Evolutionary conservation across 148 eudicot species (phyloP), one percentile per base, ranked within the genome.

Genomic region (Camellia granthamiana): DNA sequence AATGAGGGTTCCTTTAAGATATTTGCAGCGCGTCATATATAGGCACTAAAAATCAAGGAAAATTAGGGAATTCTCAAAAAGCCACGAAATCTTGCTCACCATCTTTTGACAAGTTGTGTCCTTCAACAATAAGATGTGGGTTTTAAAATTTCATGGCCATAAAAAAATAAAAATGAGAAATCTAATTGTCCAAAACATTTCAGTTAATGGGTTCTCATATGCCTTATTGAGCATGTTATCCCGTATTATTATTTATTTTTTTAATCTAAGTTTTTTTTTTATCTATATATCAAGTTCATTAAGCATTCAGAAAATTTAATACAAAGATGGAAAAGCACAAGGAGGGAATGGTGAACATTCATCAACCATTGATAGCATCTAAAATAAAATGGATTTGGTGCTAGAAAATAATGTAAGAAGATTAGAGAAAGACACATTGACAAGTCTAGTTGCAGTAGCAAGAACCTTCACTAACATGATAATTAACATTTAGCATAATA

Each of bases 1-100:
- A 96, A 47, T 5, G 99, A 72, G 52, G 98, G 99, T 78, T 96
- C 99, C 85, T 93, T 38, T 21, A n/a, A 23, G 30, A 72, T 16
- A 81, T 51, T 56, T 41, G 52, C 23, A 19, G 7, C 69, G 3
- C 79, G 63, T 62, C 18, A n/a, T 8, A 80, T 69, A 64, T 13
- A 46, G 42, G 55, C 23, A 44, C 68, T 64, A 6, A 64, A 79
- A 60, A 67, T 41, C 56, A 69, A 66, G 64, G 44, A 64, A 52
- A 79, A 76, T 13, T 16, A 46, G 7, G 16, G 54, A 44, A 42
- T 59, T 58, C 16, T 5, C 52, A 43, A 30, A 75, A 56, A 75
- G 60, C 60, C 54, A n/a, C 8, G 49, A 60, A 18, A 42, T 58
- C 51, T 30, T 75, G 18, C 14, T 60, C 67, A 59, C 65, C 8